phyloP scores from a whole-genome alignment of 2,329 filamentous ascomycete genomes.

The Penicillium psychrosexuale region DNA sequence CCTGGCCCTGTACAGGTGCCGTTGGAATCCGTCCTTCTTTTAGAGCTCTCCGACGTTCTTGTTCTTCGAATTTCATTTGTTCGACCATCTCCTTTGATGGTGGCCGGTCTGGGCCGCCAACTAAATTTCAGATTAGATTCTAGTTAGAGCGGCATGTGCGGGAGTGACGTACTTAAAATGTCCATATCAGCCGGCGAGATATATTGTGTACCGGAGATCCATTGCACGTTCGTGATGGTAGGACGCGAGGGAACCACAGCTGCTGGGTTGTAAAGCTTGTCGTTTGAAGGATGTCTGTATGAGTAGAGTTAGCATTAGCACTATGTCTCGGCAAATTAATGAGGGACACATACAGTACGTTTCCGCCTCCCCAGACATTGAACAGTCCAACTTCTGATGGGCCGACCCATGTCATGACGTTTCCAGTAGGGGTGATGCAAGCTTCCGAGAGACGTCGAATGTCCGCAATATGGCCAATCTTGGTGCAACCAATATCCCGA shows the following conservation, averaged over 20 bases:
- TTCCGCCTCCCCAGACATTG: constrained; percentile 78
- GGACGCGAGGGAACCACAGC: constrained; percentile 73
- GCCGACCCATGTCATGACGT: constrained; percentile 82
- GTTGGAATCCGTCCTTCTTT: constrained; percentile 36
- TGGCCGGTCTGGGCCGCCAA: constrained; percentile 83
- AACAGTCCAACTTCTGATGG: constrained; percentile 80
- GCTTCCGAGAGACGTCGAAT: constrained; percentile 66
- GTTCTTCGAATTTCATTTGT: constrained; percentile 71
- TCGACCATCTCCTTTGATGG: constrained; percentile 84
- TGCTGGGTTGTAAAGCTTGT: constrained; percentile 75
- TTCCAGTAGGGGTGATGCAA: constrained; percentile 71
- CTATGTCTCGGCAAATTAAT: neutral
- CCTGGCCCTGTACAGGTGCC: constrained; percentile 47
- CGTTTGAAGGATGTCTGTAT: constrained; percentile 52
- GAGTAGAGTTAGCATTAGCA: constrained; percentile 25
- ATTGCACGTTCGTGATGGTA: constrained; percentile 92
- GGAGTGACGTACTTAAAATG: constrained; percentile 58
- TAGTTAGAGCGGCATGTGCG: too few relatives aligned
- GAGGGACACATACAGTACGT: constrained; percentile 54
- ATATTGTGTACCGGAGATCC: constrained; percentile 93
- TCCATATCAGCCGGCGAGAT: constrained; percentile 85
- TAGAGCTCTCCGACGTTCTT: constrained; percentile 46
- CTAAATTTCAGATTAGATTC: constrained; percentile 28
- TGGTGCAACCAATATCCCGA: constrained; percentile 72
- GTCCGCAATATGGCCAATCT: constrained; percentile 67